Conservation (phyloP, 495 filamentous ascomycete genomes). For the Aspergillus saccharolyticus region DNA sequence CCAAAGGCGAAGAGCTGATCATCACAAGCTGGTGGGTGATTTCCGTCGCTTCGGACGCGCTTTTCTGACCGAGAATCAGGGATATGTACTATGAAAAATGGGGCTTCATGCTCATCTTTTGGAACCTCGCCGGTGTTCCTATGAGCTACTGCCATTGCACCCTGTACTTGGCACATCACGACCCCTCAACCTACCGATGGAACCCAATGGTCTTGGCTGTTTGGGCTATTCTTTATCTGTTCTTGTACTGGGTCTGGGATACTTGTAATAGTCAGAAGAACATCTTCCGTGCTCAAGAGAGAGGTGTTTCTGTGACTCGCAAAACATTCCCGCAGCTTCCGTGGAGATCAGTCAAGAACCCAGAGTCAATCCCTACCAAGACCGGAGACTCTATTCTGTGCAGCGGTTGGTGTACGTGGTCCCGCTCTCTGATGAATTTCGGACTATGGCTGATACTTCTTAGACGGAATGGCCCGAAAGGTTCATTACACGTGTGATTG, state of each 20-base stretch:
- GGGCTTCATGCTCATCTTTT: conserved; percentile 99
- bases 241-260: conserved; percentile 90
- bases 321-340: conserved; percentile 85
- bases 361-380: conserved; percentile 67
- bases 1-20: conserved; percentile 93
- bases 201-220: conserved; percentile 53
- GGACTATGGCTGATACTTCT: background rate
- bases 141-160: conserved; percentile 94
- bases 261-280: conserved; percentile 91
- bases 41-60: background rate
- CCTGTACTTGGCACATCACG: conserved; percentile 81
- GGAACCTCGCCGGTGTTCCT: conserved; percentile 95
- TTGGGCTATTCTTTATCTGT: conserved; percentile 67
- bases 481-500: conserved; percentile 87
- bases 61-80: conserved; percentile 27
- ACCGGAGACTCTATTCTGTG: conserved; percentile 75
- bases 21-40: conserved; percentile 67
- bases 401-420: conserved; percentile 72
- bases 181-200: conserved; percentile 73
- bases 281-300: conserved; percentile 75
- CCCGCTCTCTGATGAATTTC: background rate
- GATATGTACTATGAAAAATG: conserved; percentile 99
- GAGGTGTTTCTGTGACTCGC: conserved; percentile 62
- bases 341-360: conserved; percentile 73
- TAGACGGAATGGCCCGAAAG: conserved; percentile 74